A percentile compares a stretch with the other conserved stretches of the same genome.
Evolutionary conservation across 306 rosid species (phyloP).

Genomic region (Nissolia schottii): DNA sequence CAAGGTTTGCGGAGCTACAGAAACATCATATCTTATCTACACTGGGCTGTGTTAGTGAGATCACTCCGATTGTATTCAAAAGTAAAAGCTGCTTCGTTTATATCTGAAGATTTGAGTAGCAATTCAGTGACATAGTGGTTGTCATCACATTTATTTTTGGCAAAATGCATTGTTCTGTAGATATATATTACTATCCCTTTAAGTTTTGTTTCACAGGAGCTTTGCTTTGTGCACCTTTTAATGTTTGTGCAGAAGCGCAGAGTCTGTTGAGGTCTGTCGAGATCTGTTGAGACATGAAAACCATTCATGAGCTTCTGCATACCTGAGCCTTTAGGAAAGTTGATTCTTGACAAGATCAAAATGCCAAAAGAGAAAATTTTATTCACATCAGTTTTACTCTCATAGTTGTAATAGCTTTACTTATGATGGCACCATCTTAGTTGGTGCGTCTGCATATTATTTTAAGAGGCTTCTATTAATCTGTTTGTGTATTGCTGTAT

Average conservation of each 20-base stretch:
- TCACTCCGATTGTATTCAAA: slow-evolving; percentile 18
- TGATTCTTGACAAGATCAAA: slow-evolving; percentile 2
- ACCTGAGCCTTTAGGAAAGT: background rate
- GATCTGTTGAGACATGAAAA: too few species aligned
- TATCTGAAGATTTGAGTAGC: slow-evolving; percentile 14
- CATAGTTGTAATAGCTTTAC: background rate
- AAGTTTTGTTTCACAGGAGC: background rate
- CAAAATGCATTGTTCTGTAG: slow-evolving; percentile 19
- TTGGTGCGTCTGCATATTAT: background rate
- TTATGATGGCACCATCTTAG: background rate
- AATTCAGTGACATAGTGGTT: slow-evolving; percentile 17
- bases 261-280: background rate
- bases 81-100: background rate
- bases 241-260: background rate
- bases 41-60: background rate
- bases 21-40: slow-evolving; percentile 16
- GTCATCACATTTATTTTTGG: slow-evolving; percentile 3
- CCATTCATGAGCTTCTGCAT: background rate
- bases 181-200: slow-evolving; percentile 7
- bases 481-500: background rate
- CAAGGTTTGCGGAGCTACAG: background rate
- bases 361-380: slow-evolving; percentile 9
- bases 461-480: background rate
- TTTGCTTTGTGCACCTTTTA: background rate
- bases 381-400: background rate